Base-by-base conservation (phyloP, 176 grass and related monocot genomes). In the Pontederia paniculata region DNA sequence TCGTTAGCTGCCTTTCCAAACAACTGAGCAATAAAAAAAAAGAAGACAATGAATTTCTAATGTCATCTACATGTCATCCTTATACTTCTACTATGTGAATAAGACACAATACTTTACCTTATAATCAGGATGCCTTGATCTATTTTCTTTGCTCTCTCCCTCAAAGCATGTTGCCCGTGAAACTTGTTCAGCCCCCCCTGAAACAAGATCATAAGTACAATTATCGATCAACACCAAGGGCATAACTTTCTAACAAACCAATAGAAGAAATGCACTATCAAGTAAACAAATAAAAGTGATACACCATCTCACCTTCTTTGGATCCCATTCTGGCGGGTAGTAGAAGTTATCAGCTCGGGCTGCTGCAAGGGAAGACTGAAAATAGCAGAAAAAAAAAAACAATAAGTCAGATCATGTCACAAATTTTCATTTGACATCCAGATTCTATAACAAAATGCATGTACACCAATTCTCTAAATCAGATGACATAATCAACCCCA, bases 181-280 rank as follows among this genome's bases (percentile, higher is more conserved):
- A 97, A 97, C 59, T 97, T 97, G 83, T 97, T 97, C 60, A 97
- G 54, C 42, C 83, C 84, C 79, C 93, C 93, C 93, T 97, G 42
- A 9, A 62, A 28, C n/a, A 62, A 14, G 15, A 21, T 23, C 57
- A 28, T 44, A 19, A 67, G 67, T 49, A 45, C 16, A 48, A 61
- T 55, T 48, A 21, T 44, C 37, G 43, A 48, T 48, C 46, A 85
- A 22, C 17, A 9, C 13, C 56, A 41, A 42, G 44, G 10, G 9
- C 60, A 44, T 64, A 59, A 12, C 67, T 41, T 64, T 54, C 8
- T 16, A 50, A 55, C 57, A 42, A 10, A 57, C 42, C 20, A 48
- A 23, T 49, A 43, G 68, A 21, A 12, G 45, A 69, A 12, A 52
- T 17, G 48, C 10, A 18, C 8, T 20, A 22, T 55, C 50, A 64